Evolutionary conservation across 441 rosid genomes (phyloP).

Genomic region (Erodium moschatum): DNA sequence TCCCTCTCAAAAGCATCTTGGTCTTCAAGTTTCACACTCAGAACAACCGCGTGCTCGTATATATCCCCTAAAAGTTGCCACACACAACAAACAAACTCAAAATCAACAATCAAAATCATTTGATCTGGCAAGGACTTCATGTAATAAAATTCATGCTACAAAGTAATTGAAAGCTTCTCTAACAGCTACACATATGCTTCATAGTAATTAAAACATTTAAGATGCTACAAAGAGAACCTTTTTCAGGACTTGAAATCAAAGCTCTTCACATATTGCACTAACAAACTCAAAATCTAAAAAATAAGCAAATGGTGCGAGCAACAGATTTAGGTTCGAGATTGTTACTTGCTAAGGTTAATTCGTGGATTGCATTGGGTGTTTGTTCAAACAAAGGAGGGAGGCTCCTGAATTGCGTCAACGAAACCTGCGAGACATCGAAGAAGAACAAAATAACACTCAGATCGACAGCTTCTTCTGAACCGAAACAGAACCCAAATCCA

Average conservation of each 20-base stretch:
- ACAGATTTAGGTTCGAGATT: slow-evolving; percentile 5
- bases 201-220: neutral
- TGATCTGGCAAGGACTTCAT: neutral
- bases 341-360: slow-evolving; percentile 71
- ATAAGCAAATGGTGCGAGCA: neutral
- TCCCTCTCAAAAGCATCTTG: slow-evolving; percentile 95
- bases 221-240: too few species aligned
- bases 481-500: slow-evolving; percentile 11
- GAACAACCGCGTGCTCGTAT: slow-evolving; percentile 80
- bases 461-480: neutral
- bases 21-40: slow-evolving; percentile 82
- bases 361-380: slow-evolving; percentile 53
- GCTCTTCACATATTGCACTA: neutral
- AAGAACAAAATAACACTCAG: neutral
- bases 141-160: too few species aligned
- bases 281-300: neutral
- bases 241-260: too few species aligned
- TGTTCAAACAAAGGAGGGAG: slow-evolving; percentile 80
- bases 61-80: too few species aligned
- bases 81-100: neutral
- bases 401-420: slow-evolving; percentile 67
- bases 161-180: neutral
- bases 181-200: slow-evolving; percentile 4
- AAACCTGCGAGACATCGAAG: slow-evolving; percentile 38
- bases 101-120: neutral